Conservation (phyloP, 202 grass and related monocot genomes). For the Brachypodium distachyon region DNA sequence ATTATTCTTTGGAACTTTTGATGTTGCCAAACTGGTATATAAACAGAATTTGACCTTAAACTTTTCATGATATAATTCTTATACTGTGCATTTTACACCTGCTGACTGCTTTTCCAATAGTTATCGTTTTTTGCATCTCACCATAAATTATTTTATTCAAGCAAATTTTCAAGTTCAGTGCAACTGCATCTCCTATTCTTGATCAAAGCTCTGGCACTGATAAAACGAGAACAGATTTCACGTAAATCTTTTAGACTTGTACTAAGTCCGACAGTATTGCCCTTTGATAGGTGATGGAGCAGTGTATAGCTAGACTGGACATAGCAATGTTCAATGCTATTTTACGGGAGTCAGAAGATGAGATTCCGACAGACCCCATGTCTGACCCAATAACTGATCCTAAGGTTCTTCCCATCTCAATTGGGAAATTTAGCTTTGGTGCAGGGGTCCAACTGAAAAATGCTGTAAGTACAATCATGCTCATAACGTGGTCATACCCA, state of each 20-base stretch:
- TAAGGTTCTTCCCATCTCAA: conserved; percentile 75
- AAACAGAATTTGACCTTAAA: neutral
- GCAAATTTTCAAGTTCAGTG: neutral
- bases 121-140: neutral
- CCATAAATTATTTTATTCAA: neutral
- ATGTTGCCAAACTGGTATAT: neutral
- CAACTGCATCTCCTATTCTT: neutral
- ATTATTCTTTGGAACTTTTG: neutral
- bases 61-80: neutral
- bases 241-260: conserved; percentile 1
- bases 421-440: conserved; percentile 84
- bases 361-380: conserved; percentile 75
- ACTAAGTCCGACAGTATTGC: conserved; percentile 2
- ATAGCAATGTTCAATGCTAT: conserved; percentile 99
- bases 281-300: conserved; percentile 74
- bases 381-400: conserved; percentile 86
- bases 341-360: conserved; percentile 79
- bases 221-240: neutral
- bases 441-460: conserved; percentile 94
- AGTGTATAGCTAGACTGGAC: conserved; percentile 81
- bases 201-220: neutral
- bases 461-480: conserved; percentile 52
- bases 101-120: neutral
- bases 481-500: neutral
- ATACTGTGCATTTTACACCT: neutral